These are phyloP conservation scores for Trichoderma sp. DNA, from an alignment of 2,329 filamentous ascomycete species.

Conservation along the genomic window DNA sequence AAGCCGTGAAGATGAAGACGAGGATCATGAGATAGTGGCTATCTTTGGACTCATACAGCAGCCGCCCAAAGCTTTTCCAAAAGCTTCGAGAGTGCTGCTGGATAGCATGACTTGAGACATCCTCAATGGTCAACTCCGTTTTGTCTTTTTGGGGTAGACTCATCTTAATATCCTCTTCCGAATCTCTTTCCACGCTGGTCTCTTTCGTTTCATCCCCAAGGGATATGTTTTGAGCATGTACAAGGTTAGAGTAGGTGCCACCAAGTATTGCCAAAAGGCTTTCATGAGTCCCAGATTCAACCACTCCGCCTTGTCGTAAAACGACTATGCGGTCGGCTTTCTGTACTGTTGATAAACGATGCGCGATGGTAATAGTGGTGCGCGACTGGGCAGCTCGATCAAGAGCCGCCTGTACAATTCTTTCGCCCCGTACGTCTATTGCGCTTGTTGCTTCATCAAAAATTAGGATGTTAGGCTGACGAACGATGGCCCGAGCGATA, in stretches of 20 bases:
- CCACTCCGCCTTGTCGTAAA: conserved; percentile 33
- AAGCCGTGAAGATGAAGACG: background rate
- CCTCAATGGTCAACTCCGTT: background rate
- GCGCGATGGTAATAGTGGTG: conserved; percentile 65
- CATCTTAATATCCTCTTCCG: background rate
- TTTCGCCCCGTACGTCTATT: conserved; percentile 44
- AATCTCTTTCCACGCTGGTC: background rate
- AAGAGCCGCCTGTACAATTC: conserved; percentile 56
- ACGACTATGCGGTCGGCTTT: conserved; percentile 39
- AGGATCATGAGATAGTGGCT: background rate
- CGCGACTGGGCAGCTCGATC: conserved; percentile 54
- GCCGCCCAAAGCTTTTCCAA: background rate
- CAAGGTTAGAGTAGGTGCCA: background rate
- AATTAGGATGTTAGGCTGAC: conserved; percentile 61
- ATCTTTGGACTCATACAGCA: background rate
- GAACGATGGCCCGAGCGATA: conserved; percentile 65
- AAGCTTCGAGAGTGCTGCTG: background rate
- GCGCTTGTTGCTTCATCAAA: conserved; percentile 68
- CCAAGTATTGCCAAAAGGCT: background rate
- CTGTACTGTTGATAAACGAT: conserved; percentile 49
- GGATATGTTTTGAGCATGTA: background rate
- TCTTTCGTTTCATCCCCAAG: background rate
- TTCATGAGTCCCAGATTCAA: conserved; percentile 33
- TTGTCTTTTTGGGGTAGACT: background rate
- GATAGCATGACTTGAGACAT: background rate